Evolutionary conservation across 768 basidiomycete genomes (phyloP).

Genomic region (Mycena indigotica): DNA sequence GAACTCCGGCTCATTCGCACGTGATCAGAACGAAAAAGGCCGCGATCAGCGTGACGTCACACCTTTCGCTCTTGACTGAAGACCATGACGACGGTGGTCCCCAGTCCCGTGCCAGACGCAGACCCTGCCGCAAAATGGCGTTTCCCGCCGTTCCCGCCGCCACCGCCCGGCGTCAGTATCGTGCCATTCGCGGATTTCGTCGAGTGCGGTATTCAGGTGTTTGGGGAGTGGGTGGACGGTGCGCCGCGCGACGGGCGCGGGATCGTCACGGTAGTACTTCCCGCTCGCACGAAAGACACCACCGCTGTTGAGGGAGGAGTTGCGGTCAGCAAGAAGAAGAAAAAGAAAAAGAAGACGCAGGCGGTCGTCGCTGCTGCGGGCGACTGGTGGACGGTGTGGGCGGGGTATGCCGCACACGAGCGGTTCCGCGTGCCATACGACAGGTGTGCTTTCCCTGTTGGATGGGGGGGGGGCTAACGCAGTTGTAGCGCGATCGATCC

Average conservation of each 20-base stretch:
- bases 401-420: neutral
- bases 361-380: neutral
- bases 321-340: neutral
- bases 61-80: no score
- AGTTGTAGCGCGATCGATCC: neutral
- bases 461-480: neutral
- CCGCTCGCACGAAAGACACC: neutral
- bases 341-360: neutral
- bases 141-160: constrained; percentile 53
- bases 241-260: constrained; percentile 12
- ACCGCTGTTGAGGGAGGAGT: neutral
- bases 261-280: constrained; percentile 10
- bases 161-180: constrained; percentile 43
- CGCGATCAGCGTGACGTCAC: no score
- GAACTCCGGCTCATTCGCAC: no score
- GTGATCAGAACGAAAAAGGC: no score
- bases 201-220: constrained; percentile 31
- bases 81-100: no score
- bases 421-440: constrained; percentile 1
- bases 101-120: no score
- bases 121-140: no score
- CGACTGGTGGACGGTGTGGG: constrained; percentile 17
- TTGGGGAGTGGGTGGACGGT: constrained; percentile 3
- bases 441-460: neutral
- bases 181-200: constrained; percentile 47